Base-by-base conservation (phyloP, 345 rosid species). In the thale cress (Arabidopsis thaliana) region DNA sequence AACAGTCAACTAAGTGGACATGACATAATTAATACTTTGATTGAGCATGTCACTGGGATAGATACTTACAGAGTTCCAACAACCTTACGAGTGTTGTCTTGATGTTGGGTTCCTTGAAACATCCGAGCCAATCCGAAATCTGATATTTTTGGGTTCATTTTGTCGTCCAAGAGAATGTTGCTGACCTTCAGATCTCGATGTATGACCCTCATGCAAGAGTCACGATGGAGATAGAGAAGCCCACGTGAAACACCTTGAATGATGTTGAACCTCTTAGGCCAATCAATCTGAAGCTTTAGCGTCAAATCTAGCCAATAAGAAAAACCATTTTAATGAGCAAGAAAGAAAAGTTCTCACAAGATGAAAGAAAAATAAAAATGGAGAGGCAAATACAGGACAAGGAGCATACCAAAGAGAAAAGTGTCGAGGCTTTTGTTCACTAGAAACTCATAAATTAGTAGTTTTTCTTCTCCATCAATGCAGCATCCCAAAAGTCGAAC, bases 401-500 rank as follows among this genome's bases (percentile, higher is more conserved):
- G 22, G 46, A 40, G 34, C 48, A 61, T 34, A 57, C 41, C 61
- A 57, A 57, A 57, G 61, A 57, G 40, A 33, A 56, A 56, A 56
- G n/a, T 14, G 20, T 56, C 23, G 22, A 32, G 40, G 40, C 60
- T 56, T 56, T 56, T 57, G 57, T 51, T 51, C 14, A 51, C 57
- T 8, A 51, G 57, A 51, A 51, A 51, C 57, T 51, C 57, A 24
- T 51, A 51, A 10, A 51, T 24, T 24, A 51, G 57, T 51, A 53
- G n/a, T 22, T 45, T 45, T 6, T 45, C 87, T 7, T 78, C 86
- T 13, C 65, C 76, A 2, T 82, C 66, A 66, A 81, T 64, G 76
- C 91, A 83, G 24, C 79, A 87, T 24, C 90, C 89, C 1, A 87
- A 28, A 24, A 87, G 83, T 59, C 72, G 86, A 5, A 84, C 86